A percentile compares a stretch with the other conserved stretches of the same genome.
Evolutionary conservation across 257 asterid species (phyloP).

Genomic region (Oldenlandia corymbosa): DNA sequence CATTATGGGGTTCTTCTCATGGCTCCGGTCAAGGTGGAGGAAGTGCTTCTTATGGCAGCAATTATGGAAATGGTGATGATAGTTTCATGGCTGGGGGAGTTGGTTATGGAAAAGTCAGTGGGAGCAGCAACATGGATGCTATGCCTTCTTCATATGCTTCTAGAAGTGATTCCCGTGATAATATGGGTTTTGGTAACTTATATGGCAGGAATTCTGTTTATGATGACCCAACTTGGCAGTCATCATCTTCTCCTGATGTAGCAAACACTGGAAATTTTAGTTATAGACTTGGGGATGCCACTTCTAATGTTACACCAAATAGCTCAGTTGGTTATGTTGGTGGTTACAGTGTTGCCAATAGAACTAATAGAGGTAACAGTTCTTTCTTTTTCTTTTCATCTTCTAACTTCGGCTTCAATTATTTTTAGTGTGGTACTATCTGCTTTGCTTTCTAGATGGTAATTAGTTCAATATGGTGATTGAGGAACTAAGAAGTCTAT

Average conservation of each 20-base stretch:
- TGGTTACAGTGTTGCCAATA: constrained; percentile 45
- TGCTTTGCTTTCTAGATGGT: too few relatives aligned
- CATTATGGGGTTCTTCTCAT: constrained; percentile 56
- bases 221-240: constrained; percentile 46
- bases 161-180: constrained; percentile 35
- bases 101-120: constrained; percentile 41
- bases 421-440: not conserved
- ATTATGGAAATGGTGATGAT: constrained; percentile 32
- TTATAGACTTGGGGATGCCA: constrained; percentile 41
- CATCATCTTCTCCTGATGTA: constrained; percentile 46
- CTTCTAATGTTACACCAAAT: constrained; percentile 42
- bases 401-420: not conserved
- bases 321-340: constrained; percentile 50
- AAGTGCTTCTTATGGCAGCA: constrained; percentile 31
- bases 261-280: constrained; percentile 39
- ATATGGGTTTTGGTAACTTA: constrained; percentile 35
- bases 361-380: constrained; percentile 64
- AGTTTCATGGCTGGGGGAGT: constrained; percentile 35
- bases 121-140: constrained; percentile 31
- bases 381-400: constrained; percentile 2
- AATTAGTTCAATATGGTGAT: too few relatives aligned
- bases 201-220: constrained; percentile 36
- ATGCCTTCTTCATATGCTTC: constrained; percentile 36
- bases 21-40: constrained; percentile 43
- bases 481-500: too few relatives aligned